Conservation (phyloP, 192 early-diverging fungal genomes). For the Umbelopsis ramanniana region DNA sequence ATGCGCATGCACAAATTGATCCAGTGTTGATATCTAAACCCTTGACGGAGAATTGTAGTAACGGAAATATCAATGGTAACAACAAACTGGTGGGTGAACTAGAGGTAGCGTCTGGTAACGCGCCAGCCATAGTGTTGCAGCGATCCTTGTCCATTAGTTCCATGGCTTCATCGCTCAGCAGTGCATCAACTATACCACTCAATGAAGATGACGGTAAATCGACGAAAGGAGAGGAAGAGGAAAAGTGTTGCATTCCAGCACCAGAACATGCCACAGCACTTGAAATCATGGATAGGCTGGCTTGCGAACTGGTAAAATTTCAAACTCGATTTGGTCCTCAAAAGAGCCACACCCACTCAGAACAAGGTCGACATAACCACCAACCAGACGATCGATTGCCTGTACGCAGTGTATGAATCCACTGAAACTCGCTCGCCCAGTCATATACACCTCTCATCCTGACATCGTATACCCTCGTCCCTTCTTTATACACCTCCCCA, state of each 20-base stretch:
- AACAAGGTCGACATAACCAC: not conserved
- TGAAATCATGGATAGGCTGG: slow-evolving; percentile 55
- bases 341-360: not conserved
- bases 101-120: not conserved
- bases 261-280: slow-evolving; percentile 33
- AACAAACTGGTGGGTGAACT: slow-evolving; percentile 9
- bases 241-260: slow-evolving; percentile 6
- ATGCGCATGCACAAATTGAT: not conserved
- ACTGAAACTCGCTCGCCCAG: not conserved
- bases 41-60: not conserved
- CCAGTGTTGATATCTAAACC: slow-evolving; percentile 7
- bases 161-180: slow-evolving; percentile 35
- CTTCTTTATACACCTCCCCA: not conserved
- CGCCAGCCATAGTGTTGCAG: not conserved
- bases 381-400: not conserved
- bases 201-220: slow-evolving; percentile 27
- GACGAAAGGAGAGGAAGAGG: not conserved
- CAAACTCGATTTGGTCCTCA: slow-evolving; percentile 50
- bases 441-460: not conserved
- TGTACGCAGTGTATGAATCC: not conserved
- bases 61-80: not conserved
- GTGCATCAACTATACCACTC: slow-evolving; percentile 36
- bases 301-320: slow-evolving; percentile 55
- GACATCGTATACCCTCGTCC: not conserved
- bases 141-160: slow-evolving; percentile 10